phyloP scores from a whole-genome alignment of 805 yeast genomes.

The Suhomyces sp. region DNA sequence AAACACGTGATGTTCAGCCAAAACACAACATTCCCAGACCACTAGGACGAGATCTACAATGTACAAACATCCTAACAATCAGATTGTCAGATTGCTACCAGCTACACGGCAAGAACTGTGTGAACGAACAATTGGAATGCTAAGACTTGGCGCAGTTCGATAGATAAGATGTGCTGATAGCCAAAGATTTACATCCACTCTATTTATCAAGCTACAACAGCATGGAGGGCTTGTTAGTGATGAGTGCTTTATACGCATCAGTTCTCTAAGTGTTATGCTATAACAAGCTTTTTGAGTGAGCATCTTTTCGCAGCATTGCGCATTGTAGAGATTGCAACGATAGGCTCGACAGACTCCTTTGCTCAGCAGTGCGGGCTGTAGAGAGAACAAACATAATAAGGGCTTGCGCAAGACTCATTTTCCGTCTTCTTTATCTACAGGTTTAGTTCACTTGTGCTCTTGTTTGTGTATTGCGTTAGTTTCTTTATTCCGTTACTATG shows the following conservation, averaged over 20 bases:
- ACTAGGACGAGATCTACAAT: neutral
- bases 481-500: slow-evolving; percentile 5
- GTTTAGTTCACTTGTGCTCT: neutral
- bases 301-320: neutral
- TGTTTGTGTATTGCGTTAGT: neutral
- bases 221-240: too few species aligned
- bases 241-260: neutral
- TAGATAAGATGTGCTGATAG: neutral
- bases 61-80: neutral
- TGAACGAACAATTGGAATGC: neutral
- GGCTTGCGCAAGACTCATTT: too few species aligned
- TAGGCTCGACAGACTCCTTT: neutral
- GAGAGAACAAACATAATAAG: too few species aligned
- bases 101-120: too few species aligned
- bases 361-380: neutral
- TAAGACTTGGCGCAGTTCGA: neutral
- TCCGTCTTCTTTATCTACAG: neutral
- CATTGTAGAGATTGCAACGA: neutral
- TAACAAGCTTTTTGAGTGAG: neutral
- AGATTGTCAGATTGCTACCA: too few species aligned
- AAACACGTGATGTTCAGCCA: neutral
- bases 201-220: too few species aligned
- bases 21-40: neutral
- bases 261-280: neutral
- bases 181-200: neutral